These are phyloP conservation scores for Candida buenavistaensis DNA, from an alignment of 1,139 yeast species.

Conservation along the genomic window DNA sequence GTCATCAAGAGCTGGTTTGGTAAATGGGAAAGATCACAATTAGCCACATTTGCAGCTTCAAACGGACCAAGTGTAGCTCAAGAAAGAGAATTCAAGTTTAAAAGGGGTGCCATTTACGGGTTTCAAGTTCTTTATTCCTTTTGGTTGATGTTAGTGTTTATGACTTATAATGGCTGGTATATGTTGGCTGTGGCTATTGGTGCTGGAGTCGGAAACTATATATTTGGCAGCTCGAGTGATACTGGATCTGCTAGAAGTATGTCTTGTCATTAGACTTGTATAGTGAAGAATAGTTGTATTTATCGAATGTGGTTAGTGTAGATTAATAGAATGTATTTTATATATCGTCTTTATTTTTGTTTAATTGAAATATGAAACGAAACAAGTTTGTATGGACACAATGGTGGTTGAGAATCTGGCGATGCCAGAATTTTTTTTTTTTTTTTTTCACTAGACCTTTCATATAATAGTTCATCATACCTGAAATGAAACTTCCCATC, in stretches of 20 bases:
- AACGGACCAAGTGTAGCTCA: slow-evolving; percentile 15
- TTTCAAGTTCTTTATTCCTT: slow-evolving; percentile 76
- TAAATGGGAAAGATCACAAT: slow-evolving; percentile 28
- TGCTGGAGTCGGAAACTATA: slow-evolving; percentile 62
- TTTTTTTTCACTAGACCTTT: no score
- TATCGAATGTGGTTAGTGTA: no score
- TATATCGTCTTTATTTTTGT: no score
- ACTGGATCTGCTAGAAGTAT: slow-evolving; percentile 30
- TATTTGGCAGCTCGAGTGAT: slow-evolving; percentile 47
- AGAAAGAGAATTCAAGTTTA: slow-evolving; percentile 23
- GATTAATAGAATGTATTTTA: no score
- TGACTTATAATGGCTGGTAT: slow-evolving; percentile 85
- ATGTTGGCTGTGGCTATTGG: slow-evolving; percentile 74
- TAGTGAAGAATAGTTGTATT: no score
- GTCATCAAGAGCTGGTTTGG: slow-evolving; percentile 41
- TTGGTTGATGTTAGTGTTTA: slow-evolving; percentile 74
- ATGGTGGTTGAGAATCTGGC: no score
- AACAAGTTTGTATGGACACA: no score
- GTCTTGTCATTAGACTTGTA: slow-evolving; percentile 52
- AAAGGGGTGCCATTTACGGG: slow-evolving; percentile 56
- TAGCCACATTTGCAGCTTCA: slow-evolving; percentile 17
- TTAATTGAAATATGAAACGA: no score
- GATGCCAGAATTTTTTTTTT: no score
- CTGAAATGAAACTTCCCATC: no score
- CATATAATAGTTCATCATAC: no score